Conservation (phyloP, 768 basidiomycete species). For the Mrakia hoshinonis region DNA sequence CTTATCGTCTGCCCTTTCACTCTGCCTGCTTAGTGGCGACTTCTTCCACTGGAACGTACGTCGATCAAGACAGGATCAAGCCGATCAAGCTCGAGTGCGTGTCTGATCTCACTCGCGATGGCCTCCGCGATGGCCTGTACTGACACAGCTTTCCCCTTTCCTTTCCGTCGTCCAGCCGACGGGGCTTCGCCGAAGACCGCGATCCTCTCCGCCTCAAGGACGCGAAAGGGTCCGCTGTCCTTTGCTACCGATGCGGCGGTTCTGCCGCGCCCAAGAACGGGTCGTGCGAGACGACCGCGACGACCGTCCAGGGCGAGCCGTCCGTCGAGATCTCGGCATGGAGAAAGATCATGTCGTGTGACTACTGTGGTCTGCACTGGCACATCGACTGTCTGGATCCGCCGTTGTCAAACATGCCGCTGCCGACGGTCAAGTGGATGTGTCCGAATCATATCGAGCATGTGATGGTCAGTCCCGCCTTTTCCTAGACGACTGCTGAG, state of each 20-base stretch:
- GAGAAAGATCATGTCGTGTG: slow-evolving; percentile 72
- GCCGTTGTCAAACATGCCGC: slow-evolving; percentile 74
- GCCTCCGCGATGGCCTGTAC: background rate
- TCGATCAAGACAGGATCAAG: slow-evolving; percentile 68
- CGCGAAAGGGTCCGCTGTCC: slow-evolving; percentile 67
- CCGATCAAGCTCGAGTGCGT: slow-evolving; percentile 74
- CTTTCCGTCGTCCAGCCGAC: slow-evolving; percentile 55
- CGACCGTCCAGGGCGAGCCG: background rate
- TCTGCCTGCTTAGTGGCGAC: slow-evolving; percentile 55
- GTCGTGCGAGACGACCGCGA: slow-evolving; percentile 1
- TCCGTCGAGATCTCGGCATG: slow-evolving; percentile 34
- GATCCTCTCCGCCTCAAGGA: slow-evolving; percentile 82
- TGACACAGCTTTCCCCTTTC: background rate
- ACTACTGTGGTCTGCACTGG: slow-evolving; percentile 90
- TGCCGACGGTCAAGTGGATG: slow-evolving; percentile 92
- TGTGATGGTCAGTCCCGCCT: slow-evolving; percentile 55
- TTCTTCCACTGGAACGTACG: slow-evolving; percentile 69
- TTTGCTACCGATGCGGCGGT: slow-evolving; percentile 82
- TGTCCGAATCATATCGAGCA: slow-evolving; percentile 95
- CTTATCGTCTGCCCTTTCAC: background rate
- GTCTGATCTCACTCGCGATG: slow-evolving; percentile 14
- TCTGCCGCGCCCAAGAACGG: slow-evolving; percentile 50
- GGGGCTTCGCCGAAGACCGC: slow-evolving; percentile 80
- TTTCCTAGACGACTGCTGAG: background rate
- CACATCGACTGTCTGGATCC: slow-evolving; percentile 94